Conservation (phyloP, 345 rosid genomes). For the Murraya paniculata region DNA sequence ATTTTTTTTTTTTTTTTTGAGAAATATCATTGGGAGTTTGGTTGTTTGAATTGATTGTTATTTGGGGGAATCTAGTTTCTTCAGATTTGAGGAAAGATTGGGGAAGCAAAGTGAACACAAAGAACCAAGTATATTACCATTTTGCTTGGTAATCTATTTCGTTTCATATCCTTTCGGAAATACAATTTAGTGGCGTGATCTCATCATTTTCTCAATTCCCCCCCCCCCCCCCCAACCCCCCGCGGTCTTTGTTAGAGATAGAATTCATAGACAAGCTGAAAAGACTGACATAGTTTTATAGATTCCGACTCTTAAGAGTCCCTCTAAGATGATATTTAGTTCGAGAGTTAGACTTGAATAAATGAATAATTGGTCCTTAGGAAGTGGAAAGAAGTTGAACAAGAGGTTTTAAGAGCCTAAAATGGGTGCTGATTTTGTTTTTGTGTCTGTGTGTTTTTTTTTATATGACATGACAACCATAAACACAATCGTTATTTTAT, state of each 20-base stretch:
- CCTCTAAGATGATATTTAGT: not conserved
- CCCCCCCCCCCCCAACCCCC: too few species aligned
- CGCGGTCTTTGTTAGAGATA: not conserved
- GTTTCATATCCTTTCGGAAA: not conserved
- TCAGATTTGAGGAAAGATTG: not conserved
- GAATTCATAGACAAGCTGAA: not conserved
- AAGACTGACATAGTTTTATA: too few species aligned
- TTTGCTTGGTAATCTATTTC: not conserved
- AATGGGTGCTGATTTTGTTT: not conserved
- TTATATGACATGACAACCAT: not conserved
- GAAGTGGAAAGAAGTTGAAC: not conserved
- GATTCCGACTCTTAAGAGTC: too few species aligned
- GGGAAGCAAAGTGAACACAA: not conserved
- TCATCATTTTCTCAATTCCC: not conserved
- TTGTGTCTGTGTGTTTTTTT: not conserved
- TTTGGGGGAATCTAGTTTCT: not conserved
- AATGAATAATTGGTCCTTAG: not conserved
- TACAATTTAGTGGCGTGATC: not conserved
- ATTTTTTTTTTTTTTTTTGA: not conserved
- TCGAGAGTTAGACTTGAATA: not conserved
- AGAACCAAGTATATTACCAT: not conserved
- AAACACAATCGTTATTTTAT: not conserved
- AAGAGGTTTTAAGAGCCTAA: not conserved
- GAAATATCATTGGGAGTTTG: not conserved
- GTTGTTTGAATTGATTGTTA: not conserved